These are phyloP conservation scores for Ophiostoma pallidulum DNA, from an alignment of 2,329 filamentous ascomycete genomes.

Conservation along the genomic window DNA sequence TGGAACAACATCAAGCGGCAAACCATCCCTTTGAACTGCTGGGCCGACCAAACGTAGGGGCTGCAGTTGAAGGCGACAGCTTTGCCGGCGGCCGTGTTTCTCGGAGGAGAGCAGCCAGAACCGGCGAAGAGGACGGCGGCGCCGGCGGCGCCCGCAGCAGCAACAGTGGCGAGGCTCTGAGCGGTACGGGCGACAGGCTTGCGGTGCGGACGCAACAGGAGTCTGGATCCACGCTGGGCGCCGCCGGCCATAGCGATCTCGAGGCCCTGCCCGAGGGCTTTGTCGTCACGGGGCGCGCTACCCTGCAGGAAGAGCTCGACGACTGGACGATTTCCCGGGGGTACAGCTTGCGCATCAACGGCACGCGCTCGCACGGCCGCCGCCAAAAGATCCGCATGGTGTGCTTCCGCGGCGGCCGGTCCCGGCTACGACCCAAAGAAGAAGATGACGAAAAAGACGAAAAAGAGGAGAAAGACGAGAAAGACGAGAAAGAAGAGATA, in stretches of 20 bases:
- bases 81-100: no score
- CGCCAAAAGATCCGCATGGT: slow-evolving; percentile 30
- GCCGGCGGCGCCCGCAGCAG: no score
- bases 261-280: slow-evolving; percentile 28
- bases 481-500: slow-evolving; percentile 6
- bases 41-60: no score
- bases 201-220: no score
- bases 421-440: slow-evolving; percentile 22
- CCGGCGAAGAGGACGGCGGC: no score
- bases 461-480: slow-evolving; percentile 10
- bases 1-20: no score
- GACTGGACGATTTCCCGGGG: slow-evolving; percentile 27
- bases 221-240: no score
- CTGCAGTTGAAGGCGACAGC: no score
- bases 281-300: slow-evolving; percentile 24
- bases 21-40: background rate
- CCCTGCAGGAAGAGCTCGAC: slow-evolving; percentile 29
- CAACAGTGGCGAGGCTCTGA: background rate
- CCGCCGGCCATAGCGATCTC: slow-evolving; percentile 17
- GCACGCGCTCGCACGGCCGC: slow-evolving; percentile 26
- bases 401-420: slow-evolving; percentile 29
- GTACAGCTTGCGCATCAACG: slow-evolving; percentile 31
- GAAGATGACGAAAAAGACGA: slow-evolving; percentile 2
- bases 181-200: no score
- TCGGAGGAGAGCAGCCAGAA: no score